Evolutionary conservation across 164 flowering plant genomes (phyloP).

Genomic region (Aristolochia contorta): DNA sequence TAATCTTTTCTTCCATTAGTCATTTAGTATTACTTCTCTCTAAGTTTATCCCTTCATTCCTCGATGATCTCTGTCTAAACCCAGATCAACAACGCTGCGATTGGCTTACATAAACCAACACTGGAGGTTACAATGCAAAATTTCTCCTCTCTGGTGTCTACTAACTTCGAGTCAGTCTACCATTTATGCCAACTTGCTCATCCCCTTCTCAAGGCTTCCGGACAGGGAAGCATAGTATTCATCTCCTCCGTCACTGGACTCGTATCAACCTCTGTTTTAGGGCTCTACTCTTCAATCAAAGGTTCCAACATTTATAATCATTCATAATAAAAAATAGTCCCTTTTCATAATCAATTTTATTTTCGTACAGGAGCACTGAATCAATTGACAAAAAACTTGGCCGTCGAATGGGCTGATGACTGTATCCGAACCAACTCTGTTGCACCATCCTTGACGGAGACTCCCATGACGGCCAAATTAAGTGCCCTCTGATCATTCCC

Average conservation of each 20-base stretch:
- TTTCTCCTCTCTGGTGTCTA: slow-evolving; percentile 32
- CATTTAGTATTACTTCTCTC: too few species aligned
- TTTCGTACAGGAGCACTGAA: slow-evolving; percentile 20
- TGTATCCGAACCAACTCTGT: slow-evolving; percentile 21
- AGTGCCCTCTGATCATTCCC: too few species aligned
- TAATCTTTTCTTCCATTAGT: too few species aligned
- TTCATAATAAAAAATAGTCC: too few species aligned
- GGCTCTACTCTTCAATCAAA: slow-evolving; percentile 56
- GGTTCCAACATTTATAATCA: slow-evolving; percentile 18
- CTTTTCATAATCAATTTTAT: too few species aligned
- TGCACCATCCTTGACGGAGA: slow-evolving; percentile 23
- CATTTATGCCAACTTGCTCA: slow-evolving; percentile 68
- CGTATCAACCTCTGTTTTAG: slow-evolving; percentile 16
- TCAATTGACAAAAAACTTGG: slow-evolving; percentile 24
- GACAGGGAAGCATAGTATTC: slow-evolving; percentile 60
- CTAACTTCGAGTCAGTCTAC: slow-evolving; percentile 58
- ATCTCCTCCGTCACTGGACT: slow-evolving; percentile 72
- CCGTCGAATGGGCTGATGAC: slow-evolving; percentile 37
- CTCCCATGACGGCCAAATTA: slow-evolving; percentile 18
- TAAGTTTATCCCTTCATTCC: not conserved
- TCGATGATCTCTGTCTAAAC: not conserved
- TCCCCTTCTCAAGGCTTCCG: slow-evolving; percentile 66
- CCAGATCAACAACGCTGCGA: slow-evolving; percentile 71
- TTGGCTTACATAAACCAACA: slow-evolving; percentile 39
- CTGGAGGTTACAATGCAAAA: slow-evolving; percentile 46